Evolutionary conservation across 2,329 filamentous ascomycete genomes (phyloP).

Genomic region (Juglanconis sp.): DNA sequence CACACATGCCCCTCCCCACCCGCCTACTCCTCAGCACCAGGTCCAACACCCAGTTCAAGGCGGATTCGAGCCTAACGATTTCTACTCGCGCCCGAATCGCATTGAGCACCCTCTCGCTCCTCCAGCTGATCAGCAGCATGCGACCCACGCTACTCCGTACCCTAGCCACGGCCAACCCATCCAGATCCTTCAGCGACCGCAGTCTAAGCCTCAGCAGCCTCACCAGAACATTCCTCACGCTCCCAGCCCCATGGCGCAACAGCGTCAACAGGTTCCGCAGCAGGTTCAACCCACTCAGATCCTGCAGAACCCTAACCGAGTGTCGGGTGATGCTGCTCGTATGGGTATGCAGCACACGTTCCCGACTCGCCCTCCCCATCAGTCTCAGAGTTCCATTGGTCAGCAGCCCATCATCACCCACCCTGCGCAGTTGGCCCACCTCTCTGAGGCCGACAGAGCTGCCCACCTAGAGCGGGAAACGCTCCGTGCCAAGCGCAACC

Average conservation of each 20-base stretch:
- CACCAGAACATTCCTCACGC: constrained; percentile 18
- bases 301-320: constrained; percentile 72
- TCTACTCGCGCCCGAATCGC: constrained; percentile 13
- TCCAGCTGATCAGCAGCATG: constrained; percentile 28
- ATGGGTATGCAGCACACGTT: constrained; percentile 30
- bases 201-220: constrained; percentile 38
- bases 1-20: constrained; percentile 25
- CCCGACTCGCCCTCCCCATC: constrained; percentile 27
- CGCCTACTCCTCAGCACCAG: constrained; percentile 25
- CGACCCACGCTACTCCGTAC: constrained; percentile 27
- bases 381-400: constrained; percentile 54
- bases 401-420: constrained; percentile 56
- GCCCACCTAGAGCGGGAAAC: constrained; percentile 87
- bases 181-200: constrained; percentile 54
- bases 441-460: constrained; percentile 81
- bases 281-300: constrained; percentile 66
- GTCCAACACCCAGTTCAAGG: constrained; percentile 19
- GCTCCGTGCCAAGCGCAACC: constrained; percentile 92
- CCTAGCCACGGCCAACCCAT: constrained; percentile 46
- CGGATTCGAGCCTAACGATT: constrained; percentile 11
- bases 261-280: constrained; percentile 24
- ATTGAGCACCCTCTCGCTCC: constrained; percentile 8
- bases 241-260: constrained; percentile 27
- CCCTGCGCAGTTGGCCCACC: constrained; percentile 69
- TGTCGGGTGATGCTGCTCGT: constrained; percentile 46